Conservation (phyloP, 1,284 basidiomycete species). For the Austroboletus rostrupii region DNA sequence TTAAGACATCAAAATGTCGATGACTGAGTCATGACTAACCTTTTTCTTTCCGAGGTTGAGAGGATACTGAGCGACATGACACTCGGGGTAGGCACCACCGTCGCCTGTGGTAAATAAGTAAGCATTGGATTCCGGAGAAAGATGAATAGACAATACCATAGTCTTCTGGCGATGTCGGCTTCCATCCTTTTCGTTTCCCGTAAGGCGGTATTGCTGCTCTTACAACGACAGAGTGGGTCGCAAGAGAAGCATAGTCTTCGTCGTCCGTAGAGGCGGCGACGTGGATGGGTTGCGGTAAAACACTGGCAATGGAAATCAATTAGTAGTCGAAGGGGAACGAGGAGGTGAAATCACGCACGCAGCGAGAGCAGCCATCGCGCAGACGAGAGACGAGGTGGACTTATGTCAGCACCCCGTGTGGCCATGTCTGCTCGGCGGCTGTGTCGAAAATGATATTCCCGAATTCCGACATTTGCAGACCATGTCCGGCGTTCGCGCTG, state of each 20-base stretch:
- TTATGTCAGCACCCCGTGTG: conserved; percentile 22
- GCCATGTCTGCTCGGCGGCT: conserved; percentile 25
- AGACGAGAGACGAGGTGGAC: conserved; percentile 5
- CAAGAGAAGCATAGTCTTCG: conserved; percentile 45
- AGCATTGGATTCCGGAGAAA: background rate
- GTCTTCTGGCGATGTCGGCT: conserved; percentile 76
- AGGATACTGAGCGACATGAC: conserved; percentile 96
- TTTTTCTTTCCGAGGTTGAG: conserved; percentile 94
- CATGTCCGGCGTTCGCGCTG: conserved; percentile 47
- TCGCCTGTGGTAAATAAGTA: conserved; percentile 49
- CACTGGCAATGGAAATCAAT: conserved; percentile 32
- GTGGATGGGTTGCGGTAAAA: conserved; percentile 67
- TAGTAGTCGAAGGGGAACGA: background rate
- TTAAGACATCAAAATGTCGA: background rate
- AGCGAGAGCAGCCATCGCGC: conserved; percentile 57
- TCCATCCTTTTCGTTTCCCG: conserved; percentile 85
- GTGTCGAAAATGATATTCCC: conserved; percentile 20
- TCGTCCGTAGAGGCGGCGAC: conserved; percentile 50
- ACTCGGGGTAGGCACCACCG: conserved; percentile 96
- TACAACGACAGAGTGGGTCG: conserved; percentile 45
- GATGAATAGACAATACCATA: conserved; percentile 57
- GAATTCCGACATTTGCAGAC: conserved; percentile 18
- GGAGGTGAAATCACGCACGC: conserved; percentile 42
- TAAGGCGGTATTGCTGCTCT: conserved; percentile 71
- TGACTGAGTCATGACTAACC: conserved; percentile 32